Evolutionary conservation across 345 rosid species (phyloP), one percentile per base, ranked within the genome.

Genomic region (Bruguiera parviflora): DNA sequence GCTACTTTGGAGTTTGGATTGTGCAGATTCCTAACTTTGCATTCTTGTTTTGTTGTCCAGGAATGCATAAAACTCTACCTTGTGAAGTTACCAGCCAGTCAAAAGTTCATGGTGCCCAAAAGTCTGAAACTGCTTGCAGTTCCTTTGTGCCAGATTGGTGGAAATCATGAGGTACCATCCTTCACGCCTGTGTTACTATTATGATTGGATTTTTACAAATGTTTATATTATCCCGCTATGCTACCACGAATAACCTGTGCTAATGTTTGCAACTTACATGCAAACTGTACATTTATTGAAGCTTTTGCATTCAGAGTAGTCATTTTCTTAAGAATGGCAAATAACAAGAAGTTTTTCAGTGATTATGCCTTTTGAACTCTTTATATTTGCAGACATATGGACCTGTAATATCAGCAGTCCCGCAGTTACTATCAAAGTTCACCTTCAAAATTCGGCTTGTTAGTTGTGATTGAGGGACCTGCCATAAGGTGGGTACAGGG

Each of bases 41-140:
- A 31, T 47, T 19, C 3, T 27, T 60, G 13, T 65, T 59, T 51
- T n/a, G 3, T 69, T 63, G 16, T 66, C 33, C 63, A 93, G 96
- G 96, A 91, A 66, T 91, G 97, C 83, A 78, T 59, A 32, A 94
- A 94, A 78, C 84, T 94, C 64, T 94, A 69, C 83, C 87, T 94
- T 27, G 90, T 89, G 64, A 84, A 75, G 81, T 75, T 86, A 73
- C 87, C 89, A 1, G 73, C 10, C 39, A 86, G 88, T 72, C 83
- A 75, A 53, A 87, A 81, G 72, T 91, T 94, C 70, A 72, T 82
- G 1, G 95, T 88, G n/a, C 98, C 97, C 2, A 81, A 78, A 65
- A 91, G 89, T 75, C 75, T 84, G 78, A 94, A 89, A 72, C 75
- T 94, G 83, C 91, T 94, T 15, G 96, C 92, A 13, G 92, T 94